A percentile compares a stretch with the other conserved stretches of the same genome.
phyloP scores from a whole-genome alignment of 2,329 filamentous ascomycete species.

The Monilinia fructigena region DNA sequence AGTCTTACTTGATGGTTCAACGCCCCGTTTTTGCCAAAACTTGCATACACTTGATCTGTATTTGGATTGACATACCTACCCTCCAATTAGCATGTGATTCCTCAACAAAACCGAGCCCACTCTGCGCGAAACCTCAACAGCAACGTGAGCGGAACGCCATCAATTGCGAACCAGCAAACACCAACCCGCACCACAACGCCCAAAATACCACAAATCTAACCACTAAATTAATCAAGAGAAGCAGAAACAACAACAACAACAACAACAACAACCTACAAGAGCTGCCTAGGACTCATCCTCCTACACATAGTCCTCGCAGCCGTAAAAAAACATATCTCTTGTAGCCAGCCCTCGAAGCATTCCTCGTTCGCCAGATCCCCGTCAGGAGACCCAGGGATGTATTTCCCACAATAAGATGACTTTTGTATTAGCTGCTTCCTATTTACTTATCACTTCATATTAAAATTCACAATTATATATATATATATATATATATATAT shows the following conservation, averaged over 20 bases:
- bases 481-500: no score
- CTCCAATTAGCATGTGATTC: constrained; percentile 10
- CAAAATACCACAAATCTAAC: neutral
- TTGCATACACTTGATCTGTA: constrained; percentile 33
- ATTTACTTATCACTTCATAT: no score
- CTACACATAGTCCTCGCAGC: constrained; percentile 26
- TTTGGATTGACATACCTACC: constrained; percentile 29
- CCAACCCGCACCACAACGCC: no score
- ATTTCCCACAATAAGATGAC: constrained; percentile 26
- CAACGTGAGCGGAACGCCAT: neutral
- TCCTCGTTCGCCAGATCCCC: constrained; percentile 25
- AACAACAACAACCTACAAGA: constrained; percentile 28
- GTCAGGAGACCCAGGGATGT: constrained; percentile 29
- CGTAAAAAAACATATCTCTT: constrained; percentile 31
- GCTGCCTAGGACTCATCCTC: constrained; percentile 28
- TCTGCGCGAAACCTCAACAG: no score
- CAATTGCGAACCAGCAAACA: neutral
- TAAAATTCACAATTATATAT: no score
- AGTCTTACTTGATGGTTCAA: constrained; percentile 32
- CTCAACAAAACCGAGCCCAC: no score
- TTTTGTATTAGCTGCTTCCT: no score
- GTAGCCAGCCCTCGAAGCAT: constrained; percentile 25
- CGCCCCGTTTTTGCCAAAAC: constrained; percentile 32
- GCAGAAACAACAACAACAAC: no score
- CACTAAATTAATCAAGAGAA: neutral